phyloP scores from a whole-genome alignment of 2,329 filamentous ascomycete species.

The Daldinia sp. region DNA sequence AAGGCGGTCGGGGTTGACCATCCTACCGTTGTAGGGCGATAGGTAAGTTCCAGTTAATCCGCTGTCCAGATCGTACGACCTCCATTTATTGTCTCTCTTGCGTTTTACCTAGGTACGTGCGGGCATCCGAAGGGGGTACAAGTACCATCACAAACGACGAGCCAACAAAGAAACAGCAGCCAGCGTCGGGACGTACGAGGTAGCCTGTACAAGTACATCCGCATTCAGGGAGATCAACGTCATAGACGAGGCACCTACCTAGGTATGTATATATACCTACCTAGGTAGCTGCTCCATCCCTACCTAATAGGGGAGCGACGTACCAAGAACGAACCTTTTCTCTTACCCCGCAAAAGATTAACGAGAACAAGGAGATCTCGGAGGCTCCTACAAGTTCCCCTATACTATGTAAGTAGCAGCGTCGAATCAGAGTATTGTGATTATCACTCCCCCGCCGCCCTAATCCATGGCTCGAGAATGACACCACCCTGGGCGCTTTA shows the following conservation, averaged over 20 bases:
- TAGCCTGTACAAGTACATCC: constrained; percentile 18
- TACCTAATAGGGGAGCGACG: constrained; percentile 29
- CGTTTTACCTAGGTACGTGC: background rate
- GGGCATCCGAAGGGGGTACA: background rate
- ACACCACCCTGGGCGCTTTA: constrained; percentile 22
- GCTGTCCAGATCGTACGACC: constrained; percentile 14
- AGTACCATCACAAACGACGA: background rate
- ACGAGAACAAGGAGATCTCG: constrained; percentile 36
- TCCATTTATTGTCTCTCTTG: background rate
- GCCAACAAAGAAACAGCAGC: background rate
- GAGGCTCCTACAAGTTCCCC: no score
- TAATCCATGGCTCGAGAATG: constrained; percentile 30
- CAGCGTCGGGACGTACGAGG: background rate
- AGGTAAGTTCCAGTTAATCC: background rate
- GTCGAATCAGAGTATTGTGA: constrained; percentile 37
- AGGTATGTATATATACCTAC: no score
- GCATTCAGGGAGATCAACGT: constrained; percentile 26
- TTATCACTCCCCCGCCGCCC: constrained; percentile 28
- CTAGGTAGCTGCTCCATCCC: constrained; percentile 23
- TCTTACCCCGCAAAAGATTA: constrained; percentile 42
- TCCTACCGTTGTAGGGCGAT: background rate
- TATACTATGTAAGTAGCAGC: constrained; percentile 1
- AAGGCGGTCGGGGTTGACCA: background rate
- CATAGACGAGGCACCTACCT: constrained; percentile 33
- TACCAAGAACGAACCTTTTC: constrained; percentile 5